Evolutionary conservation across 2,329 filamentous ascomycete genomes (phyloP).

Genomic region (Colletotrichum endophyticum): DNA sequence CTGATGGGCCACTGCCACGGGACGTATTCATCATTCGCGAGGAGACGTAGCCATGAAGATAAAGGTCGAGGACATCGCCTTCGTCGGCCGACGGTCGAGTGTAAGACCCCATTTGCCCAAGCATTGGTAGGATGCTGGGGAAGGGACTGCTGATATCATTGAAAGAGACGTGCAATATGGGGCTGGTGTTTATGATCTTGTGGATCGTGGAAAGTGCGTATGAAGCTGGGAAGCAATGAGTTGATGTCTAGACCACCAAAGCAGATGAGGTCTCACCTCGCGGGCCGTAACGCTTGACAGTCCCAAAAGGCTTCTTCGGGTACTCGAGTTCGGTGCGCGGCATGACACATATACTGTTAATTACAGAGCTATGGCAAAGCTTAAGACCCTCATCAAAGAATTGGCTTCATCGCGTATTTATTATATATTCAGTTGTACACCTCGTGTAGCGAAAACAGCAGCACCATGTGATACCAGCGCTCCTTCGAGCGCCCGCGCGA

Average conservation of each 20-base stretch:
- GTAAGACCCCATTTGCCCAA: slow-evolving; percentile 81
- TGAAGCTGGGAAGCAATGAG: slow-evolving; percentile 51
- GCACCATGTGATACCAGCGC: neutral
- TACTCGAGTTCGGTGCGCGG: slow-evolving; percentile 57
- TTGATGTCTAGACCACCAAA: neutral
- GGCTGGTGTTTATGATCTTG: slow-evolving; percentile 74
- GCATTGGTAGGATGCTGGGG: slow-evolving; percentile 82
- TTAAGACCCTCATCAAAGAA: neutral
- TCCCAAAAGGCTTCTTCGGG: slow-evolving; percentile 67
- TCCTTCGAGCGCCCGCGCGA: neutral
- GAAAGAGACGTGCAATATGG: slow-evolving; percentile 83
- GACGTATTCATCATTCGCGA: slow-evolving; percentile 76
- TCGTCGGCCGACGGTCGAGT: slow-evolving; percentile 62
- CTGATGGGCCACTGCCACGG: slow-evolving; percentile 22
- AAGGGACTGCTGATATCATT: slow-evolving; percentile 68
- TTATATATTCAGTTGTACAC: neutral
- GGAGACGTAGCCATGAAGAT: slow-evolving; percentile 85
- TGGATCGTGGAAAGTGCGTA: slow-evolving; percentile 80
- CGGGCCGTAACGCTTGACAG: slow-evolving; percentile 69
- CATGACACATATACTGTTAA: slow-evolving; percentile 33
- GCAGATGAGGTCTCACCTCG: slow-evolving; percentile 53
- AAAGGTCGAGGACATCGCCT: slow-evolving; percentile 73
- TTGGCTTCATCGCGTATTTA: neutral
- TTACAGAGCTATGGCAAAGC: neutral
- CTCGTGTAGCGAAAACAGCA: neutral